These are phyloP conservation scores for Saksenaea vasiformis DNA, from an alignment of 371 early-diverging fungal genomes.

Conservation along the genomic window DNA sequence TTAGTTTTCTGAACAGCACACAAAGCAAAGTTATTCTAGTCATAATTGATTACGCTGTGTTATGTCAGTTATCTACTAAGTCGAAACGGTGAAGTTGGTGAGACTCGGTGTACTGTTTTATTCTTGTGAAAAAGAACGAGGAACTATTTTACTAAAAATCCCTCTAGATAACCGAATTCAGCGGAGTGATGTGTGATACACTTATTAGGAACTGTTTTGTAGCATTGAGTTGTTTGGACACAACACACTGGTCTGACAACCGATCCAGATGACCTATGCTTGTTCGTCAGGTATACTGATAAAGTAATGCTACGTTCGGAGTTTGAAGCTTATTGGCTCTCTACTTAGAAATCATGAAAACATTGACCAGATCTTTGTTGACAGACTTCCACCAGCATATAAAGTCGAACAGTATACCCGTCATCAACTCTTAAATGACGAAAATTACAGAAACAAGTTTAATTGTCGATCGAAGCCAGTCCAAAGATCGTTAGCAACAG, in stretches of 20 bases:
- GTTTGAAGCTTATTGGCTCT: constrained; percentile 9
- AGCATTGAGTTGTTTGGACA: no score
- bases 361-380: constrained; percentile 4
- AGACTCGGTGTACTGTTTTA: no score
- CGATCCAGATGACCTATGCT: constrained; percentile 11
- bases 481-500: constrained; percentile 5
- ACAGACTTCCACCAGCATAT: not conserved
- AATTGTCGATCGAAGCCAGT: constrained; percentile 10
- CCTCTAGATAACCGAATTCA: no score
- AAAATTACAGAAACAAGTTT: constrained; percentile 11
- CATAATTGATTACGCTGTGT: constrained; percentile 12
- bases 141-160: no score
- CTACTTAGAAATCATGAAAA: constrained; percentile 9
- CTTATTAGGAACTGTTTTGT: no score
- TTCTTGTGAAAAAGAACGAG: no score
- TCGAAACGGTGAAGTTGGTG: no score
- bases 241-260: constrained; percentile 13
- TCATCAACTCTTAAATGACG: constrained; percentile 9
- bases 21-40: constrained; percentile 7
- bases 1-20: constrained; percentile 6
- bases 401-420: constrained; percentile 13
- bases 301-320: not conserved
- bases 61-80: no score
- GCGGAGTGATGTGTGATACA: no score
- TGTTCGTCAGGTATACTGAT: constrained; percentile 11